These are phyloP conservation scores for Oxyria digyna DNA, from an alignment of 148 eudicot genomes.

Conservation along the genomic window DNA sequence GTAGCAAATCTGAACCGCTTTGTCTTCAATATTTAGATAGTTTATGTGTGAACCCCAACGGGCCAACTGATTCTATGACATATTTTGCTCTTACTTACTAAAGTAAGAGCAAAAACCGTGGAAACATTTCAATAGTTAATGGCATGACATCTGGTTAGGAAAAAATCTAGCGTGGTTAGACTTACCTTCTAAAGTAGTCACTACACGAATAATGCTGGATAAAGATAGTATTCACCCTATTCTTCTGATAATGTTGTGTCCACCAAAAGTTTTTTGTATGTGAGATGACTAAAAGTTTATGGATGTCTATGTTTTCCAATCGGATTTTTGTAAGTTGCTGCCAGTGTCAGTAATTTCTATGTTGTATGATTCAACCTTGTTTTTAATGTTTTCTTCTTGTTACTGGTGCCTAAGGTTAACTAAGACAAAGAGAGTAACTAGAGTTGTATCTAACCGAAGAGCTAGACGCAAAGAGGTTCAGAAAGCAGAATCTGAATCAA, in stretches of 20 bases:
- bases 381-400: not conserved
- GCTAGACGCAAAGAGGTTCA: constrained; percentile 48
- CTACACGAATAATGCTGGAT: not conserved
- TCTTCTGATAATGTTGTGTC: not conserved
- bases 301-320: not conserved
- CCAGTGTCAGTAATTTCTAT: not conserved
- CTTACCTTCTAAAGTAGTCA: not conserved
- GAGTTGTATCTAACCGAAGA: constrained; percentile 57
- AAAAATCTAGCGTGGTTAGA: not conserved
- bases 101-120: no score
- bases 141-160: not conserved
- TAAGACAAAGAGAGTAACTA: constrained; percentile 50
- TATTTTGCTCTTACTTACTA: not conserved
- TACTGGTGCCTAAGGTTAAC: constrained; percentile 28
- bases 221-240: not conserved
- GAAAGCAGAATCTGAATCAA: constrained; percentile 50
- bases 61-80: not conserved
- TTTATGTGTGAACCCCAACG: not conserved
- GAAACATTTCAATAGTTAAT: not conserved
- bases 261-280: not conserved
- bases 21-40: not conserved
- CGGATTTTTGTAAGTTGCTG: not conserved
- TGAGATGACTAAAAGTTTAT: not conserved
- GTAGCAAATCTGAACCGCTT: not conserved
- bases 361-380: not conserved